phyloP scores from a whole-genome alignment of 1,139 yeast species.

The Arxiozyma telluris region DNA sequence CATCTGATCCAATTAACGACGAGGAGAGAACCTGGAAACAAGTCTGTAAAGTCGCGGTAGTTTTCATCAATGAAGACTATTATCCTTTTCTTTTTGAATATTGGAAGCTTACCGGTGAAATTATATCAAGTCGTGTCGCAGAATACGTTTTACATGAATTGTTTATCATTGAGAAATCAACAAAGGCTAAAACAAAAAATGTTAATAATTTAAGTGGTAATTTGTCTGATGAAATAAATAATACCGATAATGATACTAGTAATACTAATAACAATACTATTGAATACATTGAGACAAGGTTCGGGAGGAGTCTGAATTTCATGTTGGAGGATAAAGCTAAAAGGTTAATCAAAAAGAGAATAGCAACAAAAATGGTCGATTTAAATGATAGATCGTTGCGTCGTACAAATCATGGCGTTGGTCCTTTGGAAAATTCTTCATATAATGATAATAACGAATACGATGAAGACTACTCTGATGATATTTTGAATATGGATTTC shows the following conservation, averaged over 20 bases:
- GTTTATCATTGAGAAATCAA: slow-evolving; percentile 26
- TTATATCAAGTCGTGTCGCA: slow-evolving; percentile 79
- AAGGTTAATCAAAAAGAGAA: slow-evolving; percentile 60
- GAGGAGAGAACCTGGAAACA: slow-evolving; percentile 51
- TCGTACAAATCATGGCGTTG: slow-evolving; percentile 29
- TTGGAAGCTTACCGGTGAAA: slow-evolving; percentile 98
- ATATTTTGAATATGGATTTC: slow-evolving; percentile 2
- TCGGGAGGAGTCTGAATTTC: slow-evolving; percentile 79
- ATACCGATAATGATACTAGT: background rate
- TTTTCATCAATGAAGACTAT: slow-evolving; percentile 48
- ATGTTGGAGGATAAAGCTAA: slow-evolving; percentile 71
- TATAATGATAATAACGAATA: slow-evolving; percentile 19
- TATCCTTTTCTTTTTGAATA: slow-evolving; percentile 65
- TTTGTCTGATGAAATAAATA: background rate
- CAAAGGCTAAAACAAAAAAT: slow-evolving; percentile 4
- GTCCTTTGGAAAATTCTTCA: slow-evolving; percentile 8
- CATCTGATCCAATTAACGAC: slow-evolving; percentile 56
- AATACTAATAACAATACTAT: slow-evolving; percentile 18
- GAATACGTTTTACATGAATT: slow-evolving; percentile 70
- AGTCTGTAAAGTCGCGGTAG: slow-evolving; percentile 65
- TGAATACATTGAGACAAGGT: slow-evolving; percentile 76
- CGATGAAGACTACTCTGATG: slow-evolving; percentile 3
- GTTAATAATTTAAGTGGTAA: background rate
- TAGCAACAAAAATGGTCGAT: slow-evolving; percentile 57
- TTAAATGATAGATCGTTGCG: slow-evolving; percentile 25